These are phyloP conservation scores for Xylaria longipes DNA, from an alignment of 495 filamentous ascomycete genomes.

Conservation along the genomic window DNA sequence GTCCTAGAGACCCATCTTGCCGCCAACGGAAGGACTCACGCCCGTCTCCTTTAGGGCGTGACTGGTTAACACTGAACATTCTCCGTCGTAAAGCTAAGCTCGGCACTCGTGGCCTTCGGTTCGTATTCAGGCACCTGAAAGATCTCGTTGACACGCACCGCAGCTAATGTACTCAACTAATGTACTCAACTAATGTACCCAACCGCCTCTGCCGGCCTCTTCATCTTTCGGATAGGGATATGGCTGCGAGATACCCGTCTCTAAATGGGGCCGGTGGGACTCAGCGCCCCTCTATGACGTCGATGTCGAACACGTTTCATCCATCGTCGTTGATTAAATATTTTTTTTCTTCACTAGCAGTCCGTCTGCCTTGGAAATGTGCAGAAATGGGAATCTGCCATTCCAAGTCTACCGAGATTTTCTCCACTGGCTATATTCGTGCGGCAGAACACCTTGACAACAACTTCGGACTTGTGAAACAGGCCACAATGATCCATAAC, in stretches of 20 bases:
- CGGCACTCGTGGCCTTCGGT: neutral
- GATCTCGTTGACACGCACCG: neutral
- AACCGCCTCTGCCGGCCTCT: neutral
- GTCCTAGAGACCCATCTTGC: neutral
- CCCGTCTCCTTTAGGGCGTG: neutral
- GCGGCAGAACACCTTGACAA: neutral
- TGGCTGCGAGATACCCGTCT: conserved; percentile 2
- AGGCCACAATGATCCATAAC: neutral
- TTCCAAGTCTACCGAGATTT: neutral
- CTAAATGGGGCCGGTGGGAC: conserved; percentile 14
- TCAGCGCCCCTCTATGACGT: conserved; percentile 21
- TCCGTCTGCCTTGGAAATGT: neutral
- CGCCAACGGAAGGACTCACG: neutral
- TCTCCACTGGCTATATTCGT: neutral
- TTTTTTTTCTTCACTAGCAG: neutral
- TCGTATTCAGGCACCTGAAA: conserved; percentile 15
- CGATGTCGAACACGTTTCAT: conserved; percentile 10
- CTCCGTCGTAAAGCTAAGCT: neutral
- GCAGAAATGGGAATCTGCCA: neutral
- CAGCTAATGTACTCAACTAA: conserved; percentile 1
- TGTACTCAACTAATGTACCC: conserved; percentile 4
- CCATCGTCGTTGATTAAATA: neutral
- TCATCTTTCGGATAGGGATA: neutral
- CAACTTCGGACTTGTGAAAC: conserved; percentile 4
- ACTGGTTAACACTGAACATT: neutral